Conservation (phyloP, 306 rosid species). For the Begonia peltatifolia region DNA sequence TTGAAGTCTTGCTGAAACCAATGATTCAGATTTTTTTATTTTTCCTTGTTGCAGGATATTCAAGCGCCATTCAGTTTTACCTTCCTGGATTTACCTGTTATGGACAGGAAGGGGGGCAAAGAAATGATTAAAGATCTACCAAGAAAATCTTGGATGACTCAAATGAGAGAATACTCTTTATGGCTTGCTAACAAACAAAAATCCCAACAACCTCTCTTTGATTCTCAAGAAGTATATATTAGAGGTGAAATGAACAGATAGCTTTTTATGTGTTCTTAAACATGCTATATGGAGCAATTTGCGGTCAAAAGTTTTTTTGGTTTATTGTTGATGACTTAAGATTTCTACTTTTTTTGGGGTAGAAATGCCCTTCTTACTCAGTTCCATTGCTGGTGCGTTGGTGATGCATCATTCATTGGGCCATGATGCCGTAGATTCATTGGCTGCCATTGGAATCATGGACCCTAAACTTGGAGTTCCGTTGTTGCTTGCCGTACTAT, state of each 20-base stretch:
- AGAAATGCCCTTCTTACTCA: conserved; percentile 59
- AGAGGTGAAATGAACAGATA: conserved; percentile 32
- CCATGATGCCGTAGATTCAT: conserved; percentile 43
- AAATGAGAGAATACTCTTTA: conserved; percentile 40
- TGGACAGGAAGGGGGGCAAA: conserved; percentile 19
- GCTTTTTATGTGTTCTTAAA: conserved; percentile 8
- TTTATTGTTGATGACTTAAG: not conserved
- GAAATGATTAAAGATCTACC: conserved; percentile 21
- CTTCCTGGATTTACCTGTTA: conserved; percentile 35
- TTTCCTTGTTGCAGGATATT: conserved; percentile 46
- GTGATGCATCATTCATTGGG: conserved; percentile 57
- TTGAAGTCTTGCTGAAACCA: conserved; percentile 10
- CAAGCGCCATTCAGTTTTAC: conserved; percentile 27
- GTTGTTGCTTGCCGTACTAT: conserved; percentile 57
- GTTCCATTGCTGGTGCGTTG: conserved; percentile 53
- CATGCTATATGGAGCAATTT: conserved; percentile 3
- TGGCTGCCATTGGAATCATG: conserved; percentile 56
- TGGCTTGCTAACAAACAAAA: conserved; percentile 52
- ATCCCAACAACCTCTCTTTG: conserved; percentile 35
- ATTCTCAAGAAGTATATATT: conserved; percentile 45
- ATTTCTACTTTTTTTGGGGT: conserved; percentile 13
- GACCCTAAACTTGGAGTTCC: conserved; percentile 81
- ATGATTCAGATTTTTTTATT: conserved; percentile 4
- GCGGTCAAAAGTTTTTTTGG: not conserved
- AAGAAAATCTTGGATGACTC: conserved; percentile 47